These are phyloP conservation scores for Boletus patriciae DNA, from an alignment of 768 basidiomycete species.

Conservation along the genomic window DNA sequence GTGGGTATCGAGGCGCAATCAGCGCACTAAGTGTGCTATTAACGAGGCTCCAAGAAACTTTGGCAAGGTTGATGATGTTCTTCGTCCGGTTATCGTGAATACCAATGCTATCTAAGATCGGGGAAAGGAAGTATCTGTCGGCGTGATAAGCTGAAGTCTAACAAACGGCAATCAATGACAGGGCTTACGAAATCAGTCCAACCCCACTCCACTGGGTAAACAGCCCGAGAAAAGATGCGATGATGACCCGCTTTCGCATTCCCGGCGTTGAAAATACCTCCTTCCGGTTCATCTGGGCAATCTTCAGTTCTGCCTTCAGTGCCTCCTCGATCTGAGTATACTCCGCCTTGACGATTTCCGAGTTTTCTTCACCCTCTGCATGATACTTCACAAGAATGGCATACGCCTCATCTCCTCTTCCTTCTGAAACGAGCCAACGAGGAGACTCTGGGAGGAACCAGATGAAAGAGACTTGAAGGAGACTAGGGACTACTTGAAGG, in stretches of 20 bases:
- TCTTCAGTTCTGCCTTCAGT: conserved; percentile 33
- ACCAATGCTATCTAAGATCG: conserved; percentile 8
- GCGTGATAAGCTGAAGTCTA: not conserved
- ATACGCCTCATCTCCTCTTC: conserved; percentile 50
- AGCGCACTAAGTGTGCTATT: not conserved
- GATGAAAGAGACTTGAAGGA: conserved; percentile 57
- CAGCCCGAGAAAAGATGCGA: conserved; percentile 15
- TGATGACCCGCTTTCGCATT: conserved; percentile 17
- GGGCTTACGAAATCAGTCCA: conserved; percentile 1
- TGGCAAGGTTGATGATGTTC: conserved; percentile 7
- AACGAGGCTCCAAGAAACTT: not conserved
- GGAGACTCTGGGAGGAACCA: conserved; percentile 64
- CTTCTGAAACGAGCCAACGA: conserved; percentile 60
- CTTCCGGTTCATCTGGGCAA: not conserved
- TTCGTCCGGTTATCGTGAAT: conserved; percentile 18
- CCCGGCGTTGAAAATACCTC: conserved; percentile 8
- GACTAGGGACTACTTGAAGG: conserved; percentile 54
- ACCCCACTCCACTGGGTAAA: conserved; percentile 15
- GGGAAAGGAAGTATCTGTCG: conserved; percentile 12
- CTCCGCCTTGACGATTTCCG: conserved; percentile 58
- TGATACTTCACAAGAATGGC: conserved; percentile 55
- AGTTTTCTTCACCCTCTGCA: conserved; percentile 51
- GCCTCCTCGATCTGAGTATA: conserved; percentile 56
- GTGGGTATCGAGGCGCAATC: conserved; percentile 1
- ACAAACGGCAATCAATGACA: too few species aligned